Base-by-base conservation (phyloP, 2,329 filamentous ascomycete genomes). In the Venturia pyrina region DNA sequence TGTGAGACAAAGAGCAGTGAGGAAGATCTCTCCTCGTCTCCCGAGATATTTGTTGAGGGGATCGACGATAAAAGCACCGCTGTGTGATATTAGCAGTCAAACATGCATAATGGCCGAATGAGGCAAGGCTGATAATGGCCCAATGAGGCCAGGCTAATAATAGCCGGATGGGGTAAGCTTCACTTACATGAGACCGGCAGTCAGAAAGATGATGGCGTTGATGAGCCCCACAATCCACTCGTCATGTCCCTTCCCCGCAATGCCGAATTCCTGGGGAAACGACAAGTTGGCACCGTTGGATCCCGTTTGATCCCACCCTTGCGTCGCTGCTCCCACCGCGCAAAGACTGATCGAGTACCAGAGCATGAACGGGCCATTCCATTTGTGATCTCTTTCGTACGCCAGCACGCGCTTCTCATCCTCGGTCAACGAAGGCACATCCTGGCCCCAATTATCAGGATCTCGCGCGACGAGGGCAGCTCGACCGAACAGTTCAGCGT, bases 401-500 rank as follows among this genome's bases (percentile, higher is more conserved):
- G 34, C 24, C 21, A 69, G 67, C 1, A 65, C 65, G 17, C 17
- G 40, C 17, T 44, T 61, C 48, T 69, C 68, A 24, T 67, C 44
- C 8, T 66, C 68, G 43, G 32, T 41, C 34, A 69, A 65, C 28
- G 68, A 65, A 44, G 46, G 59, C 17, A 69, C 1, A 1, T 53
- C 57, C 32, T 69, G 66, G 19, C 32, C 53, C 62, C 73, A 73
- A 5, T 46, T 48, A 3, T 69, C 60, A 0, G 72, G 72, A 21
- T 72, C 84, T 0, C 85, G 85, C 17, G 88, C 78, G 8, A 78
- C 75, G 43, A 78, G 71, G 68, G 77, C 74, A 71, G 75, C 73
- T 40, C 70, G 69, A 34, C 69, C 73, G 66, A 79, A 76, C 5
- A 78, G 68, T 1, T 72, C 75, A 66, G 75, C 73, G 64, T 78